Conservation (phyloP, 768 basidiomycete species). For the Chalciporus pseudorubinellus region DNA sequence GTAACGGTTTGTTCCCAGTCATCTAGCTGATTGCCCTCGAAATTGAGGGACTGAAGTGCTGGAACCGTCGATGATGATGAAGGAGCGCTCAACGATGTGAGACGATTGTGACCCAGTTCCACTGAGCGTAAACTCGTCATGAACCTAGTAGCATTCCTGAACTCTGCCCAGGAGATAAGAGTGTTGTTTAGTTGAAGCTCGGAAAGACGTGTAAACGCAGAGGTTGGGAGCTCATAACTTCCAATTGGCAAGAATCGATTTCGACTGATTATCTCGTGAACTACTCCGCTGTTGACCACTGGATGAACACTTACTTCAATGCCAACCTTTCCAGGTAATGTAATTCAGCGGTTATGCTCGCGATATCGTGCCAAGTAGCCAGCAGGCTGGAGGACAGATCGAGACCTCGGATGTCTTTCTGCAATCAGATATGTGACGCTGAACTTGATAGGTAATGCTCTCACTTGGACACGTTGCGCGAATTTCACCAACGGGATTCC, state of each 20-base stretch:
- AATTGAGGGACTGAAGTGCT: constrained; percentile 54
- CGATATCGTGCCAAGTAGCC: constrained; percentile 66
- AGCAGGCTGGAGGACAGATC: constrained; percentile 80
- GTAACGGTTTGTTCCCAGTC: constrained; percentile 54
- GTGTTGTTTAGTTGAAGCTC: constrained; percentile 78
- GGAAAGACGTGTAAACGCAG: constrained; percentile 49
- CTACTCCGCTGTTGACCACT: constrained; percentile 13
- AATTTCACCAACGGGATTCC: constrained; percentile 51
- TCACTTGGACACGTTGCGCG: constrained; percentile 64
- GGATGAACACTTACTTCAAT: constrained; percentile 66
- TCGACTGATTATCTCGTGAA: constrained; percentile 44
- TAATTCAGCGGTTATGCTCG: constrained; percentile 60
- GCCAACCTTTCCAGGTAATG: constrained; percentile 60
- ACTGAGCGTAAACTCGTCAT: constrained; percentile 57
- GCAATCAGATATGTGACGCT: constrained; percentile 12
- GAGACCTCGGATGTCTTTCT: constrained; percentile 68
- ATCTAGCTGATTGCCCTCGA: constrained; percentile 63
- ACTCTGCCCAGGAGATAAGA: constrained; percentile 68
- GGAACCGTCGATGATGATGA: constrained; percentile 13
- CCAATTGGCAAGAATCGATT: constrained; percentile 57
- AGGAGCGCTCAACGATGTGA: constrained; percentile 36
- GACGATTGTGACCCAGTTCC: constrained; percentile 70
- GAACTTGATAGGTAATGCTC: constrained; percentile 20
- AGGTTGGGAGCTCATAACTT: constrained; percentile 30
- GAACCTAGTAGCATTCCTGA: constrained; percentile 44